phyloP scores from a whole-genome alignment of 495 filamentous ascomycete species.

The Podospora didyma region DNA sequence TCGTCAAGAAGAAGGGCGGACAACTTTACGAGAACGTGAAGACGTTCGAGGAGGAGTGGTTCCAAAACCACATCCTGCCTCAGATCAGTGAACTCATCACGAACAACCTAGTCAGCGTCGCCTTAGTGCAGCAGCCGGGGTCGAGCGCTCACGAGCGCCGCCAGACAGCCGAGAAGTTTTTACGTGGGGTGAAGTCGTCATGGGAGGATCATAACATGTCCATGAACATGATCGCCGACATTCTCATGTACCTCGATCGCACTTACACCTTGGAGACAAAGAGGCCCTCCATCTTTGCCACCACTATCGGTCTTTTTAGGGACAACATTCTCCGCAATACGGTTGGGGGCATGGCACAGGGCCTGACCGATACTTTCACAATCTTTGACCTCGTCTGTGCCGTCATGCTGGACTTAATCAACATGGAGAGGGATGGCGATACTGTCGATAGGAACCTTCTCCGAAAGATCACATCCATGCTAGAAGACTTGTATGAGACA shows the following conservation, averaged over 20 bases:
- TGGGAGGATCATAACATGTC: constrained; percentile 88
- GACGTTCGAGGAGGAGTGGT: constrained; percentile 75
- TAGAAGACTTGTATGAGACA: constrained; percentile 84
- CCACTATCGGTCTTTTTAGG: constrained; percentile 82
- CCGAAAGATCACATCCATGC: constrained; percentile 81
- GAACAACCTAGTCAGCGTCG: constrained; percentile 49
- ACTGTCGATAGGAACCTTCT: constrained; percentile 81
- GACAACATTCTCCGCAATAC: constrained; percentile 67
- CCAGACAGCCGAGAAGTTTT: constrained; percentile 76
- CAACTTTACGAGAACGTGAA: constrained; percentile 78
- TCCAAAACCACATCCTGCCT: constrained; percentile 62
- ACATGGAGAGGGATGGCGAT: constrained; percentile 87
- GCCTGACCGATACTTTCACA: constrained; percentile 30
- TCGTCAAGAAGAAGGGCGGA: constrained; percentile 79
- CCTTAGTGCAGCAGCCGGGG: constrained; percentile 40
- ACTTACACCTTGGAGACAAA: constrained; percentile 67
- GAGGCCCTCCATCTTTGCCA: constrained; percentile 73
- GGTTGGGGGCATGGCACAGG: constrained; percentile 23
- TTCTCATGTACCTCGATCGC: constrained; percentile 98
- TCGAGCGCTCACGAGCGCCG: constrained; percentile 71
- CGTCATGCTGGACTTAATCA: constrained; percentile 85
- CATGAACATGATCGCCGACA: constrained; percentile 97
- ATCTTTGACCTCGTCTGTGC: constrained; percentile 71
- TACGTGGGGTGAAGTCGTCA: constrained; percentile 66
- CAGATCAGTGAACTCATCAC: constrained; percentile 60